phyloP scores from a whole-genome alignment of 306 rosid genomes.

The Nissolia schottii region DNA sequence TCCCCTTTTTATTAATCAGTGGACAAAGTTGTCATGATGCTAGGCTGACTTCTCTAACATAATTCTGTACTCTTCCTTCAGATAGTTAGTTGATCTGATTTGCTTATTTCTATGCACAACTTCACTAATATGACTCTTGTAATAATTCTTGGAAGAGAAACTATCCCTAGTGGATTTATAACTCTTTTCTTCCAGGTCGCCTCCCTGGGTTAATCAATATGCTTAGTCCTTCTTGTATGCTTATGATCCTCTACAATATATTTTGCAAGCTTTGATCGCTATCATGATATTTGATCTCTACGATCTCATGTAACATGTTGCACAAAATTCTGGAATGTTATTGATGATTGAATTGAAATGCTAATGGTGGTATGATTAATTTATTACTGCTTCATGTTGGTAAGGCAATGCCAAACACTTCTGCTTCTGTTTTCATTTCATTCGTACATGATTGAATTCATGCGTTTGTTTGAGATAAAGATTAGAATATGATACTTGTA shows the following conservation, averaged over 20 bases:
- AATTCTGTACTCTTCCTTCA: neutral
- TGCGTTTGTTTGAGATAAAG: neutral
- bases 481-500: neutral
- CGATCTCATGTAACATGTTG: neutral
- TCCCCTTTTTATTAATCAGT: neutral
- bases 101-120: neutral
- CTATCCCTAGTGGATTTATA: neutral
- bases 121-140: neutral
- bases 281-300: neutral
- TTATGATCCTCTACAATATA: neutral
- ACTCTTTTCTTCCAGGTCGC: neutral
- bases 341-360: neutral
- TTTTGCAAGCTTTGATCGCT: neutral
- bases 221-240: neutral
- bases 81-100: neutral
- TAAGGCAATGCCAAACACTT: neutral
- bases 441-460: neutral
- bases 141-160: neutral
- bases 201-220: neutral
- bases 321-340: neutral
- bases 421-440: neutral
- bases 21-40: neutral
- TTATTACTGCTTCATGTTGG: neutral
- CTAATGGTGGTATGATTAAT: constrained; percentile 10
- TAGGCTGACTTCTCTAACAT: neutral